phyloP scores from a whole-genome alignment of 495 filamentous ascomycete genomes.

The Arthonia radiata region DNA sequence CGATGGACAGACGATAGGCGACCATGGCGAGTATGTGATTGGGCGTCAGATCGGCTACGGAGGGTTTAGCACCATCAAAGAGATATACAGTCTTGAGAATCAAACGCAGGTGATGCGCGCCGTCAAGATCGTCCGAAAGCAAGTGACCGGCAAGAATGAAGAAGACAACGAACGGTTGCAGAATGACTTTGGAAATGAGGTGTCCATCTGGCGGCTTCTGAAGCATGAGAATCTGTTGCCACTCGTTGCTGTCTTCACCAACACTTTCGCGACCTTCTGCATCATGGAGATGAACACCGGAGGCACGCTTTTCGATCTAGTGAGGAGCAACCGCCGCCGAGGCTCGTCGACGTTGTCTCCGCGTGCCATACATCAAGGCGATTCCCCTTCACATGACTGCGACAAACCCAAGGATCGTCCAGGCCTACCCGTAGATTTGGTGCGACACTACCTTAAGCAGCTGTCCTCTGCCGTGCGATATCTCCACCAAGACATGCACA shows the following conservation, averaged over 20 bases:
- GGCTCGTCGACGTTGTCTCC: too few relatives aligned
- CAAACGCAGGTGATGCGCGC: conserved; percentile 27
- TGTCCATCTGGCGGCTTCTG: conserved; percentile 45
- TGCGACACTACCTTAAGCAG: conserved; percentile 39
- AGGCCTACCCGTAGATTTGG: conserved; percentile 24
- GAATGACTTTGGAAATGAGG: conserved; percentile 51
- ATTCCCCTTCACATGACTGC: too few relatives aligned
- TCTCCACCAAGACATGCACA: conserved; percentile 43
- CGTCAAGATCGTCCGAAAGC: conserved; percentile 51
- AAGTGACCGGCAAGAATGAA: conserved; percentile 27
- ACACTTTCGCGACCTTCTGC: conserved; percentile 46
- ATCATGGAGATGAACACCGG: conserved; percentile 44
- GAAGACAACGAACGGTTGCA: conserved; percentile 43
- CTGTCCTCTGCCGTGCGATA: conserved; percentile 46
- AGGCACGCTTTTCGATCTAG: conserved; percentile 45
- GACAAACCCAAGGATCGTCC: too few relatives aligned
- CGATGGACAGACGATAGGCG: conserved; percentile 49
- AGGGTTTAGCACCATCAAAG: conserved; percentile 47
- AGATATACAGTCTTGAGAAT: conserved; percentile 40
- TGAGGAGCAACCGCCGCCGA: conserved; percentile 27
- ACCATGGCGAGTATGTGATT: conserved; percentile 35
- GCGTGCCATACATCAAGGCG: too few relatives aligned
- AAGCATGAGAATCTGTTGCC: conserved; percentile 39
- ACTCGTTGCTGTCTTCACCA: conserved; percentile 43
- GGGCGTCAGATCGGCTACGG: conserved; percentile 46